Base-by-base conservation (phyloP, 2,329 filamentous ascomycete genomes). In the Davidsoniella neocaledoniae region DNA sequence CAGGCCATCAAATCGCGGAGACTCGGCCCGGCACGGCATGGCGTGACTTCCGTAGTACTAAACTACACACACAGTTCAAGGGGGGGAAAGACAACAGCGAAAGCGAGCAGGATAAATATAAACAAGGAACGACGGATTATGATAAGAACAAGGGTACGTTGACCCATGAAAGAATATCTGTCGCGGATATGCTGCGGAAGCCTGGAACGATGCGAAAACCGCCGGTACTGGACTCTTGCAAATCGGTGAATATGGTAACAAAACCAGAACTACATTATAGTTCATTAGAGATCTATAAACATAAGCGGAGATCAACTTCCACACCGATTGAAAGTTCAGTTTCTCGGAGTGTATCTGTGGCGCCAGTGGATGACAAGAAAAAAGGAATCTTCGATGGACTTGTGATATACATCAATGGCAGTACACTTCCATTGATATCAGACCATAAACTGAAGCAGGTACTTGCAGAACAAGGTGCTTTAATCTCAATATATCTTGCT, bases 381-480 rank as follows among this genome's bases (percentile, higher is more conserved):
- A 61, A 57, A 56, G 59, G 67, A 43, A 73, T 93, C 48, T 88
- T 95, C 61, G 65, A 74, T 42, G 76, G 79, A 14, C 71, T 87
- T 19, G 79, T 76, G 47, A 74, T 94, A 57, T 91, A 90, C 65
- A 74, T 95, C 63, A 94, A 94, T 63, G 87, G 87, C 54, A 88
- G 83, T 56, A 94, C 86, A 2, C 74, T 79, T 53, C 87, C 88
- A 1, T 64, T 77, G 21, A 74, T 94, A 54, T 93, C 85, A 12
- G 88, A 95, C 63, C 84, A 94, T 66, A 83, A 77, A 61, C 73
- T 95, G 51, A 93, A 91, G 68, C 79, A 80, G 50, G 63, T 93
- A 14, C 72, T 95, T 37, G 76, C 73, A 4, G 71, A 78, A 51
- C 77, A 94, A 59, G 90, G 88, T 17, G 90, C 78, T 1, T 69